Percentiles rank a stretch among this genome's conserved stretches.
These are phyloP conservation scores for Triticum aestivum DNA, from an alignment of 176 grass and related monocot species.

Conservation along the genomic window DNA sequence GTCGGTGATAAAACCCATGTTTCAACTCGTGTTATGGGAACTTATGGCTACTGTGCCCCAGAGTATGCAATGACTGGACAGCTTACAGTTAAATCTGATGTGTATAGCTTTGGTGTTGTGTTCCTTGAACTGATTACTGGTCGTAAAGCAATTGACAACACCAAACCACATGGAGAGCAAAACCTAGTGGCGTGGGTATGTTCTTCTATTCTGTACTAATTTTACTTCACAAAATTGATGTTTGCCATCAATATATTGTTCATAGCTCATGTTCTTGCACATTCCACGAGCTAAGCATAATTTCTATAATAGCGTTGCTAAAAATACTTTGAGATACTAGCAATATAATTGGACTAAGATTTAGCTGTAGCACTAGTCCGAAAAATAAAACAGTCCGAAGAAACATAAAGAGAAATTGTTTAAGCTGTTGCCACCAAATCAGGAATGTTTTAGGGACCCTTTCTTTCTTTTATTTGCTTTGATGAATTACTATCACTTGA, in stretches of 20 bases:
- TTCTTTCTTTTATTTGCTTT: background rate
- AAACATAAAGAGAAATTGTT: background rate
- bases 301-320: background rate
- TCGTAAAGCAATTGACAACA: constrained; percentile 86
- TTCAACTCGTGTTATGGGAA: constrained; percentile 91
- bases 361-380: constrained; percentile 11
- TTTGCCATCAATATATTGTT: background rate
- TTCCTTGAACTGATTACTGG: constrained; percentile 93
- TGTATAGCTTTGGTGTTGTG: constrained; percentile 92
- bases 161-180: constrained; percentile 65
- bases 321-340: background rate
- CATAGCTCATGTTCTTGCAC: background rate
- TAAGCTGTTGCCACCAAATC: background rate
- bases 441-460: background rate
- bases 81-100: constrained; percentile 87
- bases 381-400: constrained; percentile 23
- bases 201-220: constrained; percentile 26
- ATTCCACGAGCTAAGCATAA: background rate
- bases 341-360: constrained; percentile 1
- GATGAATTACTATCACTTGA: background rate
- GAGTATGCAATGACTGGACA: constrained; percentile 96
- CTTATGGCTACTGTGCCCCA: constrained; percentile 89
- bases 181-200: constrained; percentile 91
- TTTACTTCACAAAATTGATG: constrained; percentile 16
- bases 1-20: constrained; percentile 95